Percentiles rank a stretch among this genome's conserved stretches.
These are phyloP conservation scores for Pseudovirgaria hyperparasitica DNA, from an alignment of 2,329 filamentous ascomycete species.

Conservation along the genomic window DNA sequence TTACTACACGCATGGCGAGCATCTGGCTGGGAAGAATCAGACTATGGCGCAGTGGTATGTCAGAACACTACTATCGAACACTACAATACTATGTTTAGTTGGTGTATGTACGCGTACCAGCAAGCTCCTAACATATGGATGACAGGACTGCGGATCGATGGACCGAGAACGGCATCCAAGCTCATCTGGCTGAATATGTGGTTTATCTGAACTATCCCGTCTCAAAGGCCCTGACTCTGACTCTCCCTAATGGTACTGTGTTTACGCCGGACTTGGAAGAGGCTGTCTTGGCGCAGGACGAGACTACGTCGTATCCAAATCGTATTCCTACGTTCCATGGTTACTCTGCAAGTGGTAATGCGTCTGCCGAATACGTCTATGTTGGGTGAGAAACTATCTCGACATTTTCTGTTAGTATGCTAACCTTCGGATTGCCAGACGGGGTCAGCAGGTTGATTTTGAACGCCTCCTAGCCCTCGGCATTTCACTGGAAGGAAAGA, in stretches of 20 bases:
- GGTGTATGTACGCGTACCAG: too few relatives aligned
- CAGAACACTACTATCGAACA: too few relatives aligned
- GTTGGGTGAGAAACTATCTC: constrained; percentile 21
- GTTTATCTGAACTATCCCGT: constrained; percentile 26
- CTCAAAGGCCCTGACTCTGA: constrained; percentile 20
- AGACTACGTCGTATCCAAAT: constrained; percentile 22
- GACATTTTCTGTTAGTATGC: constrained; percentile 1
- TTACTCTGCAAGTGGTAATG: constrained; percentile 34
- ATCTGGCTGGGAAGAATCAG: constrained; percentile 20
- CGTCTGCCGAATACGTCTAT: constrained; percentile 35
- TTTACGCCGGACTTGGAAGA: constrained; percentile 18
- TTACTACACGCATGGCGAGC: constrained; percentile 24
- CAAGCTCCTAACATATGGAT: too few relatives aligned
- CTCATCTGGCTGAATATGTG: constrained; percentile 24
- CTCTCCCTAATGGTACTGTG: constrained; percentile 20
- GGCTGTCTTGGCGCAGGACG: constrained; percentile 20
- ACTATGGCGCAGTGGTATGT: constrained; percentile 29
- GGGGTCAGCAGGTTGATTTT: constrained; percentile 31
- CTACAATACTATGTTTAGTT: too few relatives aligned
- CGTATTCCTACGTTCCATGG: constrained; percentile 34
- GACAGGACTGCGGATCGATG: constrained; percentile 25
- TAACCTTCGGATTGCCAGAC: constrained; percentile 2
- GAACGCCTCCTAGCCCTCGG: constrained; percentile 28
- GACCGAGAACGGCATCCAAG: constrained; percentile 21
- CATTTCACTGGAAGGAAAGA: constrained; percentile 34